Evolutionary conservation across 2,329 filamentous ascomycete genomes (phyloP), one percentile per base, ranked within the genome.

Genomic region (Ophiocordyceps polyrhachis-furcata): DNA sequence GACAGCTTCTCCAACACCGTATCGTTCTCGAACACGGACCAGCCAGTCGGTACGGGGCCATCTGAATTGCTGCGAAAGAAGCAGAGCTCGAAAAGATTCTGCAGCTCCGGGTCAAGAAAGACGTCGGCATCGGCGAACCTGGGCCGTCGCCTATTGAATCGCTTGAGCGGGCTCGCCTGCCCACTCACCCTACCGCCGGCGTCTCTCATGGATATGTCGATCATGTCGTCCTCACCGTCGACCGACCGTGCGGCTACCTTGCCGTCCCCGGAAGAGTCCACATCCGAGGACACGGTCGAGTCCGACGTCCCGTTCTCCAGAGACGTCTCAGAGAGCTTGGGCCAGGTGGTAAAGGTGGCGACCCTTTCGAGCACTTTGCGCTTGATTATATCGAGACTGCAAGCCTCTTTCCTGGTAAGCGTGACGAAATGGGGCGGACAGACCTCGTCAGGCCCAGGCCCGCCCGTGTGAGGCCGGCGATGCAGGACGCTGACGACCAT

Each of bases 131-230:
- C 63, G 50, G 65, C 67, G 68, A 66, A 85, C 50, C 61, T 65
- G 4, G 72, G 74, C 25, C 70, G 65, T 38, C 59, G 60, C 13
- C 53, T 60, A 48, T 69, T 74, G 59, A 74, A 76, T 7, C 57
- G 58, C 51, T 63, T 67, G 46, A 71, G 57, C 40, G 63, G 45
- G 44, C 53, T 51, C 8, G 60, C 43, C 42, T 58, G 49, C 17
- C 45, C n/a, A 50, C 70, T 65, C 15, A 56, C 56, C 2, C 25
- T 40, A 29, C 42, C 42, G n/a, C 20, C n/a, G 6, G 66, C 65
- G 52, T 86, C 81, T 44, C 77, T 79, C 80, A 95, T 88, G 1
- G 83, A 83, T 15, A 98, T 79, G 56, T 95, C 84, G 6, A 96
- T 83, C 55, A 95, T 76, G 49, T 85, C 85, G 49, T 95, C 88